Evolutionary conservation across 176 grass and related monocot genomes (phyloP).

Genomic region (Bromus sterilis): DNA sequence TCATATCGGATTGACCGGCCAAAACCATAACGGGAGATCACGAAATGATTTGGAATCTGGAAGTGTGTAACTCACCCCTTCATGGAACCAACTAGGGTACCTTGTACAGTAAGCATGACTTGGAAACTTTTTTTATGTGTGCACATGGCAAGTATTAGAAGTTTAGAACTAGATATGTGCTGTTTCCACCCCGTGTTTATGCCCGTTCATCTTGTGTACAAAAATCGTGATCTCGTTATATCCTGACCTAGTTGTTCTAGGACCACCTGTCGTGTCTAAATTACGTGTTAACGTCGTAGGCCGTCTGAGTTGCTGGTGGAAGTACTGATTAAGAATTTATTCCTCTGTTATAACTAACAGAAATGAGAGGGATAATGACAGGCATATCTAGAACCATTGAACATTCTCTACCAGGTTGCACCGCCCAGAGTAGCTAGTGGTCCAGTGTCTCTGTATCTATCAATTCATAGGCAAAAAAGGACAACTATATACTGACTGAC

Average conservation of each 20-base stretch:
- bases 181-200: background rate
- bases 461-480: background rate
- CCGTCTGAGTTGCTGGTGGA: slow-evolving; percentile 19
- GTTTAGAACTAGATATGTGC: background rate
- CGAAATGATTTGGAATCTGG: slow-evolving; percentile 44
- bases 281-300: background rate
- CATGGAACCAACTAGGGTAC: background rate
- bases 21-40: slow-evolving; percentile 1
- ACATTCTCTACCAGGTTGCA: slow-evolving; percentile 14
- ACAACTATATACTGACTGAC: background rate
- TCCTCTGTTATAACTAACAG: background rate
- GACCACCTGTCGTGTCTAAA: background rate
- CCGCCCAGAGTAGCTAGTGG: background rate
- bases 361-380: slow-evolving; percentile 11
- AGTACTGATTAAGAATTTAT: slow-evolving; percentile 27
- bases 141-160: background rate
- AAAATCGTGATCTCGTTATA: background rate
- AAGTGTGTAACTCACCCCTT: slow-evolving; percentile 17
- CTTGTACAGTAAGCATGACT: slow-evolving; percentile 20
- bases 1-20: background rate
- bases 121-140: background rate
- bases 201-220: background rate
- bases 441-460: background rate
- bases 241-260: background rate
- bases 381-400: background rate